A percentile compares a stretch with the other conserved stretches of the same genome.
These are phyloP conservation scores for Phytophthora ohioensis DNA, from an alignment of 352 stramenopile species.

Conservation along the genomic window DNA sequence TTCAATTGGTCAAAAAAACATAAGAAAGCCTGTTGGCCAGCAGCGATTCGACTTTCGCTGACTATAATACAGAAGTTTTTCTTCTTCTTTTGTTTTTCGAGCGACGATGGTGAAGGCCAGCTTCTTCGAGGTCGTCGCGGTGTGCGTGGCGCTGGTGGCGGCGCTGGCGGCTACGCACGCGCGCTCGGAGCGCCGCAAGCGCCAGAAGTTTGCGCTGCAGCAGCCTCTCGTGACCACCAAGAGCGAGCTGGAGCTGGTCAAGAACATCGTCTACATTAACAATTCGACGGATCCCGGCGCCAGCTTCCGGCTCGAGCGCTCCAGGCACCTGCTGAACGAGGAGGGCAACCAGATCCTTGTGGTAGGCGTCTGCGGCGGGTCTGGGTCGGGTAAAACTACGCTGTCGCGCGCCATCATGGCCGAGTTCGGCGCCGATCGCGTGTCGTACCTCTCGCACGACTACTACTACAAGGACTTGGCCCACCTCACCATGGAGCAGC, in stretches of 20 bases:
- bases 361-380: constrained; percentile 93
- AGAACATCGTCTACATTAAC: constrained; percentile 90
- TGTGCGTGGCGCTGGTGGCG: constrained; percentile 58
- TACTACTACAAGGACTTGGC: constrained; percentile 97
- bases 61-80: background rate
- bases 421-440: constrained; percentile 89
- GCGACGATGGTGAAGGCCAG: constrained; percentile 53
- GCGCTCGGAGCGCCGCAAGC: constrained; percentile 55
- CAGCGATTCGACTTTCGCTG: constrained; percentile 8
- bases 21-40: constrained; percentile 3
- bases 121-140: constrained; percentile 53
- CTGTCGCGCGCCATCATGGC: constrained; percentile 91
- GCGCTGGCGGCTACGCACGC: constrained; percentile 54
- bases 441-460: constrained; percentile 96
- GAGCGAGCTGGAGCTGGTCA: constrained; percentile 81
- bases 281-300: constrained; percentile 55
- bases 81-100: constrained; percentile 9
- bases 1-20: constrained; percentile 17
- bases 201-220: constrained; percentile 52
- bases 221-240: constrained; percentile 54
- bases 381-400: constrained; percentile 93
- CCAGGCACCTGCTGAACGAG: constrained; percentile 49
- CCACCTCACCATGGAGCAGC: constrained; percentile 90
- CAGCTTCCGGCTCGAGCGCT: constrained; percentile 57
- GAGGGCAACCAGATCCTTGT: constrained; percentile 85